Base-by-base conservation (phyloP, 1,139 yeast genomes). In the Yamadazyma songkhlaensis region DNA sequence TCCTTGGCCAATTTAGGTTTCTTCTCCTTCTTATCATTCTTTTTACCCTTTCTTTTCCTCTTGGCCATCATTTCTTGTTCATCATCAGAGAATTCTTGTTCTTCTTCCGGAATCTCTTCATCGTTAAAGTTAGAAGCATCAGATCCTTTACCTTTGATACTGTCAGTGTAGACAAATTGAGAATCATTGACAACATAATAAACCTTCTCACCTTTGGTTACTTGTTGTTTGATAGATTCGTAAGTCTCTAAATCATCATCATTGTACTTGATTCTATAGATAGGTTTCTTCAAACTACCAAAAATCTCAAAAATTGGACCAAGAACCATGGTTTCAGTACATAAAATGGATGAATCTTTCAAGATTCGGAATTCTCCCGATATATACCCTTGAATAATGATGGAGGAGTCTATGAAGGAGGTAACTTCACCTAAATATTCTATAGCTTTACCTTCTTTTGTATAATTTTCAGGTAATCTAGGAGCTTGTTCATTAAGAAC, bases 91-190 rank as follows among this genome's bases (percentile, higher is more conserved):
- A 83, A 92, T 52, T 92, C 97, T 56, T 88, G 96, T 55, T 92
- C 97, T 29, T 85, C 95, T 49, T 80, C 87, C 0, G 96, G 90
- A 17, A 90, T 62, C 52, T 92, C 99, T 63, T 92, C 98, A 59
- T 92, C 98, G 55, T 88, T 86, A 55, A 88, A 82, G 50, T 92
- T 92, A 53, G 95, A 84, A 0, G 98, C 98, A 63, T 92, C 99
- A 1, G 92, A 83, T 10, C 97, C 98, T 52, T 84, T 89, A 15
- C 80, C 45, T 49, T 79, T 84, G 36, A 90, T 73, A 13, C 78
- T 64, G 38, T 84, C 86, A 0, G 97, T 90, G 45, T 82, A 79
- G 10, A 86, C 67, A 60, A 89, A 90, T 39, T 83, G 76, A 0
- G 96, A 84, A 32, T 81, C 84, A 1, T 90, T 83, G 3, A 86